phyloP scores from a whole-genome alignment of 306 rosid genomes.

The Herpetospermum pedunculosum region DNA sequence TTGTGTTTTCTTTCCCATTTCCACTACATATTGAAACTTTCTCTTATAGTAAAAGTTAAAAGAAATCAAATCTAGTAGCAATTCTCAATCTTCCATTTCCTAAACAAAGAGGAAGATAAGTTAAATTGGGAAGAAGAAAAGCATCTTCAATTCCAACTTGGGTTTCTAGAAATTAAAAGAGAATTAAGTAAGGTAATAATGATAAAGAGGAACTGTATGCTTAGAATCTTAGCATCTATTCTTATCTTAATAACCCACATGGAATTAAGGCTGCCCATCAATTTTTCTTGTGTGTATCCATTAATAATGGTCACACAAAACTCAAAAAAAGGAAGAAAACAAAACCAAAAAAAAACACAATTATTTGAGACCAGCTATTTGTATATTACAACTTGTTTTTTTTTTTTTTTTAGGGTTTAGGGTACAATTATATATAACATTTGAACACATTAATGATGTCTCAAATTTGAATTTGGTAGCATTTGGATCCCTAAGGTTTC shows the following conservation, averaged over 20 bases:
- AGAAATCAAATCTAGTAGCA: background rate
- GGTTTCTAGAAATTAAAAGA: background rate
- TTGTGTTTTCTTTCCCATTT: background rate
- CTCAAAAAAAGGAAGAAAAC: background rate
- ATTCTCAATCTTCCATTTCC: background rate
- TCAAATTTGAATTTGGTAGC: no score
- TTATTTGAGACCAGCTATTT: background rate
- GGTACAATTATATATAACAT: no score
- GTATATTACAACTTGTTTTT: background rate
- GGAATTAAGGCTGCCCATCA: background rate
- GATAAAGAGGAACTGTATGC: background rate
- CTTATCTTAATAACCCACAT: conserved; percentile 6
- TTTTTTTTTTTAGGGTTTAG: no score
- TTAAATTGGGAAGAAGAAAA: background rate
- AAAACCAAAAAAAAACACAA: no score
- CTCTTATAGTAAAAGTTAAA: no score
- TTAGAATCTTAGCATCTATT: background rate
- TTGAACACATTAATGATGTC: no score
- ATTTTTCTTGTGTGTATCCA: background rate
- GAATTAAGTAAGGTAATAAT: background rate
- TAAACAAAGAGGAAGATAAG: background rate
- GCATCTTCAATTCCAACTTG: background rate
- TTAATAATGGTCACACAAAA: background rate
- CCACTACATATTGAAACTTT: background rate
- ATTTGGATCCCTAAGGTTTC: no score